Base-by-base conservation (phyloP, 2,329 filamentous ascomycete genomes). In the Xylariaceae sp. region DNA sequence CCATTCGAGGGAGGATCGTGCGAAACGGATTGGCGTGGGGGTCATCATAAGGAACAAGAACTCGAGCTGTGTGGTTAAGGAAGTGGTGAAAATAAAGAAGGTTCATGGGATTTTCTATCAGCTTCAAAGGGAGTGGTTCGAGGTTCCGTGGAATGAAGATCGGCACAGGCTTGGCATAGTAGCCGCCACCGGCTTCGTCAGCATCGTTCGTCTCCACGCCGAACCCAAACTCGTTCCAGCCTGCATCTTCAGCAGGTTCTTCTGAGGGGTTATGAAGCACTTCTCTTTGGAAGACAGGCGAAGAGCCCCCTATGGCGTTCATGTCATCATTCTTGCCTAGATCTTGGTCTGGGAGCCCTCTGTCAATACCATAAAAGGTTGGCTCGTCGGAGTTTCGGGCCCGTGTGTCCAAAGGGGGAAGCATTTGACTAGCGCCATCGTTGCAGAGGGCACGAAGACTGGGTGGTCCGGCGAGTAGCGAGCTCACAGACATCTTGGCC, bases 41-140 rank as follows among this genome's bases (percentile, higher is more conserved):
- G 34, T 75, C 71, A 58, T 80, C 71, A 55, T 80, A 71, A 43
- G 77, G 69, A 20, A 73, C 70, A 32, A 74, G 65, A 25, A 72
- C 67, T 48, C 80, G 79, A 6, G 86, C 86, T 3, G 88, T 93
- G 63, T 93, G 85, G 56, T 91, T 88, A 48, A 93, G 72, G 59
- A 93, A 81, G 57, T 81, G 77, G 54, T 79, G 74, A 65, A 71
- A 73, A 51, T 73, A 67, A 54, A 93, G 74, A 50, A 93, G 65
- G 58, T 93, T 92, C 79, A 92, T 92, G 1, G 82, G 85, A 55
- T 88, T 91, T 29, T 85, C 78, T 74, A 74, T 45, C 74, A 79
- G 72, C 64, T 71, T 74, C 10, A 57, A 50, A 5, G 74, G 74
- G 34, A 79, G 61, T 3, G 72, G 72, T 42, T 74, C 71, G 8